A percentile compares a stretch with the other conserved stretches of the same genome.
Conservation (phyloP, 257 asterid genomes). For the Capsicum baccatum region DNA sequence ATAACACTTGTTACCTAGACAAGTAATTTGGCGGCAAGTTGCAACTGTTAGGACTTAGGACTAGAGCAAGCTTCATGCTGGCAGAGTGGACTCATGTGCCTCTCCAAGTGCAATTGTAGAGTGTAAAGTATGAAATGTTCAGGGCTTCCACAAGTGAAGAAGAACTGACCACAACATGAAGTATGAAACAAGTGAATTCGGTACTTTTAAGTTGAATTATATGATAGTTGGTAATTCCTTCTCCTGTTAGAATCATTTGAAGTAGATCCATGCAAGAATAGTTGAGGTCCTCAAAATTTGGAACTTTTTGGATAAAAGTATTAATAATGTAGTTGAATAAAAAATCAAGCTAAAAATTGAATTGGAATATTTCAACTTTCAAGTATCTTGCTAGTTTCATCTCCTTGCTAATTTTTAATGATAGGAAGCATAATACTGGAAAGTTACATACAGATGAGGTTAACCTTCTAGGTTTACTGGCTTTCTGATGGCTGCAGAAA, state of each 20-base stretch:
- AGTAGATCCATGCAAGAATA: background rate
- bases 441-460: background rate
- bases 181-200: background rate
- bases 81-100: slow-evolving; percentile 8
- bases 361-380: slow-evolving; percentile 5
- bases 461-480: slow-evolving; percentile 28
- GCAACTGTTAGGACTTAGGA: background rate
- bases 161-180: slow-evolving; percentile 18
- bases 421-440: background rate
- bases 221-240: slow-evolving; percentile 6
- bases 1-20: background rate
- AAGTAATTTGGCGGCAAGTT: background rate
- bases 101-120: slow-evolving; percentile 7
- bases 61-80: background rate
- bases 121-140: background rate
- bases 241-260: background rate
- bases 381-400: background rate
- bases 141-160: background rate
- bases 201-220: background rate
- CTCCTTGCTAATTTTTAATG: background rate
- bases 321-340: slow-evolving; percentile 15
- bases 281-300: background rate
- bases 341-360: slow-evolving; percentile 10
- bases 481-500: slow-evolving; percentile 42
- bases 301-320: background rate